A percentile compares a stretch with the other conserved stretches of the same genome.
phyloP scores from a whole-genome alignment of 768 basidiomycete genomes.

The Suillus brevipes region DNA sequence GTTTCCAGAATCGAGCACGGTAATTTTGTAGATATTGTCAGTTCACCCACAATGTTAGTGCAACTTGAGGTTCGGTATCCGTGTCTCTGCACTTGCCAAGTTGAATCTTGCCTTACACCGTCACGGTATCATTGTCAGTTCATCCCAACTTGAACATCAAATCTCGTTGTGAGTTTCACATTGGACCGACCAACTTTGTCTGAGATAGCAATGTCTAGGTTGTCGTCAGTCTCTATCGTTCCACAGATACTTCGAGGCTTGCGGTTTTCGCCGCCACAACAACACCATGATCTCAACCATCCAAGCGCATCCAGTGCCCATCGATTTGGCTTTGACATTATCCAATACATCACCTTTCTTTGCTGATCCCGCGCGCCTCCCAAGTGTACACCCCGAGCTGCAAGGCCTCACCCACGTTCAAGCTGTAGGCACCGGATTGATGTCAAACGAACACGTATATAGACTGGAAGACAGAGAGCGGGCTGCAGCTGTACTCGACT shows the following conservation, averaged over 20 bases:
- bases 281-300: not conserved
- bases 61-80: not conserved
- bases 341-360: not conserved
- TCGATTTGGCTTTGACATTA: not conserved
- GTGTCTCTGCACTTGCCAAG: not conserved
- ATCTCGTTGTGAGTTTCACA: not conserved
- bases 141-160: not conserved
- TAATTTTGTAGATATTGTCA: not conserved
- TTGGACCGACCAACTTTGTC: not conserved
- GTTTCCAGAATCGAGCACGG: not conserved
- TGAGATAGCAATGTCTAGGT: not conserved
- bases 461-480: not conserved
- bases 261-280: not conserved
- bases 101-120: not conserved
- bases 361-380: not conserved
- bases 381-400: constrained; percentile 1
- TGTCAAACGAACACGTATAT: constrained; percentile 5
- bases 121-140: not conserved
- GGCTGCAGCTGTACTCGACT: not conserved
- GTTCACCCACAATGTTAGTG: too few relatives aligned
- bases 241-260: not conserved
- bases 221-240: not conserved
- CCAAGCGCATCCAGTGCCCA: not conserved
- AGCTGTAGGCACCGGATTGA: constrained; percentile 3
- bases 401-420: constrained; percentile 2